Base-by-base conservation (phyloP, 2,329 filamentous ascomycete species). In the Phialophora macrospora region DNA sequence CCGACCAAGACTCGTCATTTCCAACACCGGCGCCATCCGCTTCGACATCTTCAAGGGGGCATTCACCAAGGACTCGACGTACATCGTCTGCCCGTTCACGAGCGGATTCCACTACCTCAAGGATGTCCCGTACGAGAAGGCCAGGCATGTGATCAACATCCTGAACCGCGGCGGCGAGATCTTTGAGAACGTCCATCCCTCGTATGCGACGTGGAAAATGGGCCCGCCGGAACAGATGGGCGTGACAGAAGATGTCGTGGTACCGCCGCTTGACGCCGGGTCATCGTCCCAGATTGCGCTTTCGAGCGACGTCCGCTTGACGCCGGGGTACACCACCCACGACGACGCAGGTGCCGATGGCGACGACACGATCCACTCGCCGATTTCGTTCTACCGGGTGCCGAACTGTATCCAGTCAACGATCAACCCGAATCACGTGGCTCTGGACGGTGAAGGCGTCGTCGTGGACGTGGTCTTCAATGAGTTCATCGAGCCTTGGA, bases 1-100 rank as follows among this genome's bases (percentile, higher is more conserved):
- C 63, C 82, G 85, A 48, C 84, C 92, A 9, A 85, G 87, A 6
- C 79, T 98, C 11, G 88, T 89, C 32, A 86, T 98, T 58, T 83
- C 91, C 63, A 99, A 99, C 78, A 97, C 92, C 0, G 95, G 95
- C 28, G 91, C 91, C 3, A 88, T 99, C 70, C 90, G 95, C 52
- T 99, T 98, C 77, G 95, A 99, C 76, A 91, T 99, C 67, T 96
- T 97, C 83, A 88, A 94, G 76, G 95, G 95, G 0, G 82, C 89
- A 0, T 98, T 98, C 74, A 98, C 95, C 0, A 87, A 88, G 46
- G 95, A 99, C 75, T 90, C 89, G 3, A 92, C 90, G 0, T 98
- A 88, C 75, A 89, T 94, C 46, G 84, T 98, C 30, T 96, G 91
- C 8, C 95, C 95, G 0, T 99, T 99, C 75, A 87, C 87, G 1